Evolutionary conservation across 768 basidiomycete species (phyloP).

Genomic region (Xerocomellus intermedius): DNA sequence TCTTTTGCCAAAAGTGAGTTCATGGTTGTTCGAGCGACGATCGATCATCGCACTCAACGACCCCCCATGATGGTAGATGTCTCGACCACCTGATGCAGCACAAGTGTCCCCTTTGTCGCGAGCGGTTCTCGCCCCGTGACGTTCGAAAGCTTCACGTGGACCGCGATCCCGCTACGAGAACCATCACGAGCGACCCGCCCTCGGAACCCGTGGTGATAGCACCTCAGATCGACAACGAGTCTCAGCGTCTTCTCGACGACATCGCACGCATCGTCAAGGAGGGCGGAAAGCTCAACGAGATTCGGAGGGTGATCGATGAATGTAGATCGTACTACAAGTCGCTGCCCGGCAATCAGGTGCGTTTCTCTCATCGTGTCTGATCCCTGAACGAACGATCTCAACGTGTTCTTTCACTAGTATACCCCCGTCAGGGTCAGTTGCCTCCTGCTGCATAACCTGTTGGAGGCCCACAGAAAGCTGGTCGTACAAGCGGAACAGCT

Average conservation of each 20-base stretch:
- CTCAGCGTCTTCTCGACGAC: conserved; percentile 51
- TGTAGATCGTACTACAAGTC: conserved; percentile 46
- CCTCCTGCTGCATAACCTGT: conserved; percentile 50
- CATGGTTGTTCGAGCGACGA: conserved; percentile 20
- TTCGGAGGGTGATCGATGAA: conserved; percentile 52
- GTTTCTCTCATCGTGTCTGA: conserved; percentile 12
- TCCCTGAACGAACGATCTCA: conserved; percentile 12
- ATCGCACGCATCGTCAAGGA: conserved; percentile 54
- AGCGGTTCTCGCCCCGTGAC: conserved; percentile 44
- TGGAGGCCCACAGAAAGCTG: conserved; percentile 45
- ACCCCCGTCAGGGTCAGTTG: conserved; percentile 49
- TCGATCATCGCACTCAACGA: conserved; percentile 5
- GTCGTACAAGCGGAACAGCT: conserved; percentile 35
- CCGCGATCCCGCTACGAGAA: conserved; percentile 34
- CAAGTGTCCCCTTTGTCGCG: conserved; percentile 65
- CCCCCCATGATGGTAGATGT: conserved; percentile 42
- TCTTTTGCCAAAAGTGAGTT: conserved; percentile 53
- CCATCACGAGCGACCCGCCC: conserved; percentile 9
- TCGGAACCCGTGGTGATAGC: conserved; percentile 21
- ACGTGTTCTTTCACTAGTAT: conserved; percentile 36
- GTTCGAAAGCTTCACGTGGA: conserved; percentile 62
- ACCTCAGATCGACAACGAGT: conserved; percentile 39
- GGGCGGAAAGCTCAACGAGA: conserved; percentile 51
- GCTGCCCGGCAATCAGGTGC: conserved; percentile 47
- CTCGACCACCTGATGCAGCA: conserved; percentile 47